Evolutionary conservation across 139 green algal genomes (phyloP), one percentile per base, ranked within the genome.

Genomic region (Micractinium conductrix): DNA sequence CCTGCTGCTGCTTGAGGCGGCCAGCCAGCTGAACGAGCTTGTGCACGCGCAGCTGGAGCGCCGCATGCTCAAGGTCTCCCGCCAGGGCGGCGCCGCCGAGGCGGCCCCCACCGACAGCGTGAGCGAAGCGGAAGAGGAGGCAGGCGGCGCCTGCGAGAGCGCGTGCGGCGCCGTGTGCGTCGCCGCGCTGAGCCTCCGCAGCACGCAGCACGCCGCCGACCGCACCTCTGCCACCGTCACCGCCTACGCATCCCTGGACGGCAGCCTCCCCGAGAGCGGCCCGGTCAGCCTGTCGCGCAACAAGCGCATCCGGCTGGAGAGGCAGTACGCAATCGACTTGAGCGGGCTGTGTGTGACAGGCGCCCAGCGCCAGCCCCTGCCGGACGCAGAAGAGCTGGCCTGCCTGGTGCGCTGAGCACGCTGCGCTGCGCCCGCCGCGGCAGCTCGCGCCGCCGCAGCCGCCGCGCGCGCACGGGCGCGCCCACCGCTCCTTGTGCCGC

Each of bases 11-110:
- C 38, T 72, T 38, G 55, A 71, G 55, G 76, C 58, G 2, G 76
- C 76, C 76, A 55, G 40, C 26, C 76, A 82, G 76, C 76, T 82
- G 38, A 30, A n/a, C 26, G 30, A 38, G 38, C 40, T 82, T 16
- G 76, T 72, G 28, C n/a, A 55, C 58, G 12, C 40, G 76, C 76
- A 82, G 58, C 35, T 45, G 76, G 38, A 60, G 76, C 76, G 42
- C 58, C 76, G 63, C 58, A 14, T 33, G 48, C 48, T 81, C 50
- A 26, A 9, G 28, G 28, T 44, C 22, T 38, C 10, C 35, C 21
- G 50, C 50, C 17, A 50, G 50, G 19, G 30, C 71, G 71, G 71
- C 19, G 37, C 44, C 37, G 43, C 74, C 30, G 17, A 40, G 9
- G 72, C 24, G 8, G 28, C 19, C 48, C 53, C 33, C 50, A 63